Conservation (phyloP, 768 basidiomycete genomes). For the Kockovaella imperatae region DNA sequence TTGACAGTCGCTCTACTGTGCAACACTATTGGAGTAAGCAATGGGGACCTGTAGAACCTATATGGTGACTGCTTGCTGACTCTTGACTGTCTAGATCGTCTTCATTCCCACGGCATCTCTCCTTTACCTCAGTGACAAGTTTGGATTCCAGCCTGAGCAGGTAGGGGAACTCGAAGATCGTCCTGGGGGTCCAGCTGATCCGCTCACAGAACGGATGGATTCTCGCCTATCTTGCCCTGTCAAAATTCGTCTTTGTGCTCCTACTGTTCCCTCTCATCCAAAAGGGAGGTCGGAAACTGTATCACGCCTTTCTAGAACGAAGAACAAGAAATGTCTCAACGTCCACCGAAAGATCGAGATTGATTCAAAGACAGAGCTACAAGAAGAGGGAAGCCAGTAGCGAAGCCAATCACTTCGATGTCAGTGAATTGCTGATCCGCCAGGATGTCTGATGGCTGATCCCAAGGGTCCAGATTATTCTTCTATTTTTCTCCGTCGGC, state of each 20-base stretch:
- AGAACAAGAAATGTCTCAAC: slow-evolving; percentile 4
- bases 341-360: background rate
- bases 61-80: background rate
- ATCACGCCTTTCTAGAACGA: slow-evolving; percentile 11
- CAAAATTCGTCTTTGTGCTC: slow-evolving; percentile 26
- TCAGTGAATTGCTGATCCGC: slow-evolving; percentile 9
- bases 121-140: slow-evolving; percentile 37
- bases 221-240: slow-evolving; percentile 33
- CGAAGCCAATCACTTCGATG: slow-evolving; percentile 39
- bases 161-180: slow-evolving; percentile 4
- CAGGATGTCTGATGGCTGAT: slow-evolving; percentile 1
- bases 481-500: slow-evolving; percentile 27
- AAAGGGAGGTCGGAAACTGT: slow-evolving; percentile 20
- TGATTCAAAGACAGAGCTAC: slow-evolving; percentile 11
- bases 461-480: slow-evolving; percentile 14
- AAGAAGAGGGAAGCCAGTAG: slow-evolving; percentile 3
- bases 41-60: background rate
- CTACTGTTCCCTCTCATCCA: slow-evolving; percentile 34
- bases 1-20: slow-evolving; percentile 29
- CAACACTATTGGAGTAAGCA: slow-evolving; percentile 30
- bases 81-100: slow-evolving; percentile 19
- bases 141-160: slow-evolving; percentile 31
- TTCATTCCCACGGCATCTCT: slow-evolving; percentile 36
- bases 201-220: slow-evolving; percentile 33
- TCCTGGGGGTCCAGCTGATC: background rate